Conservation (phyloP, 2,329 filamentous ascomycete genomes). For the Alternaria sp. region DNA sequence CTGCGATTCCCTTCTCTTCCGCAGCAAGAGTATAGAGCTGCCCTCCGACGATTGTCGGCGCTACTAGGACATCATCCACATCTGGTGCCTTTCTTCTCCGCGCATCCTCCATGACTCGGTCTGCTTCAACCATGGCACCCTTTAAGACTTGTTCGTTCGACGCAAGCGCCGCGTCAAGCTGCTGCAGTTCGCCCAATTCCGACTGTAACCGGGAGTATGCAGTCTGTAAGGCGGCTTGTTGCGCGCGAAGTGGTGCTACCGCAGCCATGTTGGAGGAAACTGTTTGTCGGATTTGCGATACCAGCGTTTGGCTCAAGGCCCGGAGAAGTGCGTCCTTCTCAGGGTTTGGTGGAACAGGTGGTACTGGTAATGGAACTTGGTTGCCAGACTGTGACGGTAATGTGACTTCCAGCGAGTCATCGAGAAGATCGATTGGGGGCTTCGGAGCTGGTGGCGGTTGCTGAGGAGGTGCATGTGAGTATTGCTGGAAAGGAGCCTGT, state of each 20-base stretch:
- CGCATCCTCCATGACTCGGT: constrained; percentile 77
- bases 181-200: constrained; percentile 74
- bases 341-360: constrained; percentile 92
- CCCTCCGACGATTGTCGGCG: constrained; percentile 88
- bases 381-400: constrained; percentile 58
- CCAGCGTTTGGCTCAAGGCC: constrained; percentile 74
- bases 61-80: constrained; percentile 91
- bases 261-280: constrained; percentile 75
- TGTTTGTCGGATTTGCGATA: constrained; percentile 71
- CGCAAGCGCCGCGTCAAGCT: constrained; percentile 72
- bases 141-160: constrained; percentile 81
- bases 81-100: constrained; percentile 71
- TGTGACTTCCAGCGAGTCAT: constrained; percentile 66
- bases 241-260: constrained; percentile 76
- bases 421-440: constrained; percentile 61
- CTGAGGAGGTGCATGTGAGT: constrained; percentile 39
- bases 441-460: constrained; percentile 22
- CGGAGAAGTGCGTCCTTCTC: constrained; percentile 88
- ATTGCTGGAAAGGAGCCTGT: constrained; percentile 22
- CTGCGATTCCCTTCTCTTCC: constrained; percentile 84
- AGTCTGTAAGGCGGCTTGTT: constrained; percentile 75
- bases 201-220: constrained; percentile 73
- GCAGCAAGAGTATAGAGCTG: constrained; percentile 89
- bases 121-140: constrained; percentile 77
- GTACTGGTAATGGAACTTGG: constrained; percentile 65